These are phyloP conservation scores for Sesbania bispinosa DNA, from an alignment of 306 rosid genomes.

Conservation along the genomic window DNA sequence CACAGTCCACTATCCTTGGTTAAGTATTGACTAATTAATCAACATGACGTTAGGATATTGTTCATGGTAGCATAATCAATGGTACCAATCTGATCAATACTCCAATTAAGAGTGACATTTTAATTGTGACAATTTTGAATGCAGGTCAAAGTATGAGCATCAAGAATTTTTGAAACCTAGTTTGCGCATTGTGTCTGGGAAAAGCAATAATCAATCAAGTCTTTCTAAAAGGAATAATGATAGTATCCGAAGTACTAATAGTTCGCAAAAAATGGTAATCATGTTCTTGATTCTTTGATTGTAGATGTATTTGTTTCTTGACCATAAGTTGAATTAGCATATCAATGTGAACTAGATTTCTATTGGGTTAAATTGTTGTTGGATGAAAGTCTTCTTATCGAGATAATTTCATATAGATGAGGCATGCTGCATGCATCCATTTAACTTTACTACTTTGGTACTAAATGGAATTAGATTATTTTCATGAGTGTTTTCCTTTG, in stretches of 20 bases:
- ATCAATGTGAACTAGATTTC: background rate
- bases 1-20: background rate
- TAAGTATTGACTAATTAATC: background rate
- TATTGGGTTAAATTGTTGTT: background rate
- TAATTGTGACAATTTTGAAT: constrained; percentile 20
- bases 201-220: constrained; percentile 40
- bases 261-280: constrained; percentile 48
- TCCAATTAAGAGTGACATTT: constrained; percentile 19
- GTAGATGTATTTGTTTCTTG: background rate
- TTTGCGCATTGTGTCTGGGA: constrained; percentile 64
- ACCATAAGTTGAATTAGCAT: background rate
- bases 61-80: constrained; percentile 5
- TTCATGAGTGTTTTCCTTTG: constrained; percentile 4
- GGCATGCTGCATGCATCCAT: background rate
- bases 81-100: constrained; percentile 8
- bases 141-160: constrained; percentile 80
- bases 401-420: background rate
- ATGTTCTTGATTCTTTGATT: constrained; percentile 20
- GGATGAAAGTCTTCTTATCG: background rate
- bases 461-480: background rate
- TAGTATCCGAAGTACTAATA: constrained; percentile 50
- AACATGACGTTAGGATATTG: background rate
- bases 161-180: constrained; percentile 89
- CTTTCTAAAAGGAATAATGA: constrained; percentile 48
- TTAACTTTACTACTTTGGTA: constrained; percentile 20